Percentiles rank a stretch among this genome's conserved stretches.
These are phyloP conservation scores for Forsythia viridissima DNA, from an alignment of 257 asterid species.

Conservation along the genomic window DNA sequence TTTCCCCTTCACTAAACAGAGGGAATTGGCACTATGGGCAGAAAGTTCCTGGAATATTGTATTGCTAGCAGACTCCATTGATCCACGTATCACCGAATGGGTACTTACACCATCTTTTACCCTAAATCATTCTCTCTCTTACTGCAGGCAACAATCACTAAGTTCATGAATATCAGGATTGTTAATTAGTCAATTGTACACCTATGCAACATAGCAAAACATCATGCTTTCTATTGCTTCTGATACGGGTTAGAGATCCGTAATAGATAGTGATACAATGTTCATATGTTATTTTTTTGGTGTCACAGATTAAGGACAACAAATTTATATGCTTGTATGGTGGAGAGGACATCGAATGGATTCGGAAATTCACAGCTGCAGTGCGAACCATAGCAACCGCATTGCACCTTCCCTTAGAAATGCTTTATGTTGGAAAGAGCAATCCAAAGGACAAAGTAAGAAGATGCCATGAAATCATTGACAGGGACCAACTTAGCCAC, in stretches of 20 bases:
- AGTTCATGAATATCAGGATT: not conserved
- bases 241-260: not conserved
- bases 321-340: constrained; percentile 81
- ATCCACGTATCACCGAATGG: constrained; percentile 61
- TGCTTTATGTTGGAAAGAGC: constrained; percentile 85
- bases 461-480: constrained; percentile 57
- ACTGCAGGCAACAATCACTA: not conserved
- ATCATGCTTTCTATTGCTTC: not conserved
- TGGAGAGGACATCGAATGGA: constrained; percentile 90
- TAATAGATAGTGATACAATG: not conserved
- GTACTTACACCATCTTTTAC: constrained; percentile 30
- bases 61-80: constrained; percentile 64
- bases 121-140: not conserved
- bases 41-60: constrained; percentile 67
- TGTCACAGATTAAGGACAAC: constrained; percentile 47
- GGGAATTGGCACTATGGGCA: constrained; percentile 71
- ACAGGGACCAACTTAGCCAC: constrained; percentile 59
- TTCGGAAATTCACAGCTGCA: constrained; percentile 55
- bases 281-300: not conserved
- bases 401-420: constrained; percentile 52
- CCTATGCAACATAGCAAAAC: not conserved
- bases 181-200: no score
- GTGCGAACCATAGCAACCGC: constrained; percentile 44
- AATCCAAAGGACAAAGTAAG: constrained; percentile 64
- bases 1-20: constrained; percentile 66